phyloP scores from a whole-genome alignment of 106 monocot species.

The Dendrobium nobile region DNA sequence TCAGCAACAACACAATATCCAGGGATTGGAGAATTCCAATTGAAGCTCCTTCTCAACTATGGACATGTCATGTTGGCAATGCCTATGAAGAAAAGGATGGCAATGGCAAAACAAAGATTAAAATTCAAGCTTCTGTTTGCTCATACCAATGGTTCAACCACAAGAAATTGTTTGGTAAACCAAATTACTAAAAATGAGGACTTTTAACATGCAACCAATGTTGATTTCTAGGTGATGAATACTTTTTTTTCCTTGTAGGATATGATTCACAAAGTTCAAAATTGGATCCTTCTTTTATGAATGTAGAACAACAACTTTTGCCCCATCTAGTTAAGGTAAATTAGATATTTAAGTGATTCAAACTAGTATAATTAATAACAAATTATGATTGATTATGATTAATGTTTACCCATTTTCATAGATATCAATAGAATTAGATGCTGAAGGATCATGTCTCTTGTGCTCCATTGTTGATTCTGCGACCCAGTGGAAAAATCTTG shows the following conservation, averaged over 20 bases:
- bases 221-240: background rate
- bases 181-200: background rate
- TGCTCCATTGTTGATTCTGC: constrained; percentile 28
- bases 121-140: constrained; percentile 1
- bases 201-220: too few relatives aligned
- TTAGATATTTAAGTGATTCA: too few relatives aligned
- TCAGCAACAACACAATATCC: background rate
- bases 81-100: background rate
- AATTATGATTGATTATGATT: too few relatives aligned
- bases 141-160: constrained; percentile 5
- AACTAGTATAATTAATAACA: too few relatives aligned
- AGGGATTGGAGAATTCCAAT: constrained; percentile 3
- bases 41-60: background rate
- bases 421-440: constrained; percentile 46
- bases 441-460: constrained; percentile 7
- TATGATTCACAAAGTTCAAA: background rate
- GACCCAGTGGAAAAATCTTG: constrained; percentile 26
- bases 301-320: background rate
- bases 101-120: background rate
- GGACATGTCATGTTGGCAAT: background rate
- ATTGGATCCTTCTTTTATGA: background rate
- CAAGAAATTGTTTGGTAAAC: constrained; percentile 2
- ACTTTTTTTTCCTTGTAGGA: background rate
- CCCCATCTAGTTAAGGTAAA: background rate
- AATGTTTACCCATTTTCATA: background rate